Base-by-base conservation (phyloP, 179 eudicot species). In the Camellia oleifera region DNA sequence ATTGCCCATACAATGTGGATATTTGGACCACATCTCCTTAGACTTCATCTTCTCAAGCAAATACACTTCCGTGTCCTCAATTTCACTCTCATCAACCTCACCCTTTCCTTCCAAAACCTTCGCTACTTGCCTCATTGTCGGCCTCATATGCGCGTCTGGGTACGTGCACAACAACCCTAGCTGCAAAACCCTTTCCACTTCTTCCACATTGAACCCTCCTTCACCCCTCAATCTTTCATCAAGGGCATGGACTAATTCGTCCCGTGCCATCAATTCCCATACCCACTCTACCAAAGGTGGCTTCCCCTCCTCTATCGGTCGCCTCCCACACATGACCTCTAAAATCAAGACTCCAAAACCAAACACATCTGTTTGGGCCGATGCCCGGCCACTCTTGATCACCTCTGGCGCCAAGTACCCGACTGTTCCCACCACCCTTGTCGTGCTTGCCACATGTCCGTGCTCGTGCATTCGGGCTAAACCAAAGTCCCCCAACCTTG, bases 361-460 rank as follows among this genome's bases (percentile, higher is more conserved):
- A 56, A 80, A 88, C 15, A 88, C 91, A 72, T 88, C 91, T 0
- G 86, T 82, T 14, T 78, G 81, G 0, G 86, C 81, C 20, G 91
- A 88, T 3, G 88, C 91, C 13, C 86, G 74, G 0, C 91, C 91
- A 1, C 53, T 85, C 78, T 64, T 83, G 3, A 83, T 50, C 72
- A 88, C 78, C 44, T 88, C 91, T 0, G 91, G 91, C 0, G 89
- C 88, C 78, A 88, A 11, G 83, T 87, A 88, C 54, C 91, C 91
- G 0, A 84, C 73, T 9, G 91, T 88, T 5, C 91, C 91, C 5
- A 88, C 87, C 81, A 88, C 89, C 68, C 76, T 82, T 9, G 91
- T 87, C 5, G 91, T 86, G 81, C 56, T 77, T 20, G 89, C 83
- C 46, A 60, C 83, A 78, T 80, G 79, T 8, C 81, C 84, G 69